Evolutionary conservation across 2,329 filamentous ascomycete genomes (phyloP).

Genomic region (Pestalotiopsis sp.): DNA sequence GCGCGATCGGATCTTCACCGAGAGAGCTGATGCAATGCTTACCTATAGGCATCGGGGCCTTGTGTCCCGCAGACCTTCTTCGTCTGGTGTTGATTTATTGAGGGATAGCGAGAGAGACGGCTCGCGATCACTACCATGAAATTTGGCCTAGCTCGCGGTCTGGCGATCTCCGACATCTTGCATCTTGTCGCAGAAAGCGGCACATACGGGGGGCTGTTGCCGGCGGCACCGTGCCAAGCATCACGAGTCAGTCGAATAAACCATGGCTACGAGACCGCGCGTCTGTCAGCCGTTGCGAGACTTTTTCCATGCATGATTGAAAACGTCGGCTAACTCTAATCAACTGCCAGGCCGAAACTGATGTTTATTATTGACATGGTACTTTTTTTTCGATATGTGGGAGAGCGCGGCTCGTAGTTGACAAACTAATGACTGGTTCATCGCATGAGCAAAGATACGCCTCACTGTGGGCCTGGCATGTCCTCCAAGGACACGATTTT

Average conservation of each 20-base stretch:
- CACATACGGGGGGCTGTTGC: not conserved
- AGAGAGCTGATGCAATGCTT: not conserved
- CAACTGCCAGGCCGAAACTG: not conserved
- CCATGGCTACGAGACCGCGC: not conserved
- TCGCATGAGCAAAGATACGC: not conserved
- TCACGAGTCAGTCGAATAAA: slow-evolving; percentile 1
- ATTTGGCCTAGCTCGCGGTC: not conserved
- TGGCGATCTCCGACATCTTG: not conserved
- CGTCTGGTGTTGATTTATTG: not conserved
- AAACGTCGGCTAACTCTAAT: not conserved
- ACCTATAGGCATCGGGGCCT: not conserved
- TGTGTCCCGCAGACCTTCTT: not conserved
- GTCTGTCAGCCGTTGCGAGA: not conserved
- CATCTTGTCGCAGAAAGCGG: not conserved
- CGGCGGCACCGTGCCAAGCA: not conserved
- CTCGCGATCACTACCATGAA: too few relatives aligned
- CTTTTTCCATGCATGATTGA: not conserved
- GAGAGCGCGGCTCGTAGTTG: not conserved
- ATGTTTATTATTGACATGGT: not conserved
- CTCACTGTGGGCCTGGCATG: not conserved
- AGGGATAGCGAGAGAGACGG: too few relatives aligned
- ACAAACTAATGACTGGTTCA: not conserved
- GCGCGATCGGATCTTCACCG: not conserved
- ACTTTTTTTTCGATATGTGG: not conserved
- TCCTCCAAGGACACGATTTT: not conserved